Evolutionary conservation across 2,329 filamentous ascomycete genomes (phyloP), one percentile per base, ranked within the genome.

Genomic region (Blastomyces silverae): DNA sequence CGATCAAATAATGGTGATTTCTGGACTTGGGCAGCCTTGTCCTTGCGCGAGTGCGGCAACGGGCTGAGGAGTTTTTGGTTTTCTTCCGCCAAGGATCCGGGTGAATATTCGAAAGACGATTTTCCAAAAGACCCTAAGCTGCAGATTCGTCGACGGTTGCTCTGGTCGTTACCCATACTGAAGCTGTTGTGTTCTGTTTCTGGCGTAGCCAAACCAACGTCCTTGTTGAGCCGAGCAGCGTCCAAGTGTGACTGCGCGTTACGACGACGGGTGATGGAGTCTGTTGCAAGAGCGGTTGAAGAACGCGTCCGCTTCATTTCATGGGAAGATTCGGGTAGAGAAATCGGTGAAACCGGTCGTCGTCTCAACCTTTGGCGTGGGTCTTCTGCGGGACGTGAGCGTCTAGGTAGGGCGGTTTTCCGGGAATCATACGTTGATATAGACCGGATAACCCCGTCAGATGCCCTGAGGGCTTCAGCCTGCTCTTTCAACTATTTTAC

Each of bases 361-460:
- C 20, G 61, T 68, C 58, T 65, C 64, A 64, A 52, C 48, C 64
- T 62, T 56, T 52, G 61, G 15, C n/a, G 20, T 11, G 52, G 25
- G n/a, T 42, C 37, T 22, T 64, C 52, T 57, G 28, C 22, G n/a
- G n/a, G 25, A 25, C 46, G 50, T 17, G 62, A 63, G 37, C 42
- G 62, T 48, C 39, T 59, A 25, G 52, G 39, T 22, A 48, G 25
- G 11, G 52, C 13, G 7, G 42, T 28, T 53, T 56, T 44, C 10
- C 20, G 62, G 25, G 53, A 48, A 42, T 78, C 76, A 65, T 77
- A 81, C 3, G 77, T 77, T 37, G 77, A 76, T 37, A 79, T 73
- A 28, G 79, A 82, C 53, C 75, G 79, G 52, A 83, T 70, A 34
- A 78, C 73, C n/a, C 81, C 82, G 61, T 82, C 80, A 6, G 80